Evolutionary conservation across 1,284 basidiomycete genomes (phyloP).

Genomic region (Bjerkandera adusta): DNA sequence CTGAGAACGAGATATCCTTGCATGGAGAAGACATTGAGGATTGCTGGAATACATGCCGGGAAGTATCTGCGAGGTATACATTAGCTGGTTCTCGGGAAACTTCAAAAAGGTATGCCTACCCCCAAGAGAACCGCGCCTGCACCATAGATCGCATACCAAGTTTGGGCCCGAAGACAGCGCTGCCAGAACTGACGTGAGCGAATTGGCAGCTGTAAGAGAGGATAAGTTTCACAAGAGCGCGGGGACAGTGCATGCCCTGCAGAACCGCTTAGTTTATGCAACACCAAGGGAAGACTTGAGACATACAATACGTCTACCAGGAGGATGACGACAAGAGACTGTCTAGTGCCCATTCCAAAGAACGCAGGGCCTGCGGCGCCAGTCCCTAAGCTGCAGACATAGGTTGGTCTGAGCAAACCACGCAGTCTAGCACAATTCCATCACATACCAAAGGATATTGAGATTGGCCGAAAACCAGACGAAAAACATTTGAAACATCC

Average conservation of each 20-base stretch:
- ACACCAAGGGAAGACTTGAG: too few relatives aligned
- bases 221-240: too few relatives aligned
- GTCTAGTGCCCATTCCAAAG: constrained; percentile 51
- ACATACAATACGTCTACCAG: constrained; percentile 57
- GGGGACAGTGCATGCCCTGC: too few relatives aligned
- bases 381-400: constrained; percentile 43
- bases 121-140: constrained; percentile 57
- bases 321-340: constrained; percentile 48
- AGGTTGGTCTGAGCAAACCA: too few relatives aligned
- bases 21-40: constrained; percentile 62
- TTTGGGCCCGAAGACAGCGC: constrained; percentile 61
- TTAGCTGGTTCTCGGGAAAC: neutral
- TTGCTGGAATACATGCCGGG: constrained; percentile 43
- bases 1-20: constrained; percentile 75
- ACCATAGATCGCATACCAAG: constrained; percentile 66
- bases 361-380: constrained; percentile 60
- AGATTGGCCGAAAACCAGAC: constrained; percentile 48
- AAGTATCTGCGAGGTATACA: constrained; percentile 31
- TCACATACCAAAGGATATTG: constrained; percentile 50
- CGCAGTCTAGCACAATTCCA: too few relatives aligned
- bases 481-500: constrained; percentile 39
- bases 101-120: constrained; percentile 24
- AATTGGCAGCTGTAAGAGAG: neutral
- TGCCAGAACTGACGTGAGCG: constrained; percentile 18
- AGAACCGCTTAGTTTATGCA: neutral